Percentiles rank a stretch among this genome's conserved stretches.
Conservation (phyloP, 129 eudicot genomes). For the Flaveria trinervia region DNA sequence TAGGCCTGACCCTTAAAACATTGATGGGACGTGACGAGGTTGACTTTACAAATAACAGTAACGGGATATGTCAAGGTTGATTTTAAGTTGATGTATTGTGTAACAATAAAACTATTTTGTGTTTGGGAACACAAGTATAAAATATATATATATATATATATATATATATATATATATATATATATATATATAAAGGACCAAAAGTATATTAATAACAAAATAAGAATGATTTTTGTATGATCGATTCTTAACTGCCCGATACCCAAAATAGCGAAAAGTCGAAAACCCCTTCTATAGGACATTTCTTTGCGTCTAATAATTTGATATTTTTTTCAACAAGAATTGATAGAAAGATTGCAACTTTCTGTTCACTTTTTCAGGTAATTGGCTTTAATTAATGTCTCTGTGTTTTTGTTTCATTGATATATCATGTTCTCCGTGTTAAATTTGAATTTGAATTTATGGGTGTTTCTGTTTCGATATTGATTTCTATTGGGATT, state of each 20-base stretch:
- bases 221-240: not conserved
- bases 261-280: conserved; percentile 16
- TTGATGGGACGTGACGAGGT: too few relatives aligned
- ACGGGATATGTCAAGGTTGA: too few relatives aligned
- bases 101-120: too few relatives aligned
- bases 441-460: not conserved
- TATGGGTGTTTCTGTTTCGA: not conserved
- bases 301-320: not conserved
- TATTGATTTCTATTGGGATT: not conserved
- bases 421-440: not conserved
- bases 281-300: too few relatives aligned
- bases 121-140: too few relatives aligned
- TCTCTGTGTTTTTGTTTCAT: not conserved
- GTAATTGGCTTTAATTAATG: not conserved
- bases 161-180: too few relatives aligned
- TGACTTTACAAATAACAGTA: too few relatives aligned
- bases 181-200: too few relatives aligned
- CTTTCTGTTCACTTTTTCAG: not conserved
- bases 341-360: not conserved
- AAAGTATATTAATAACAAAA: too few relatives aligned
- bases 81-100: too few relatives aligned
- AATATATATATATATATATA: too few relatives aligned
- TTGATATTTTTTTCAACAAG: conserved; percentile 2
- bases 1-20: too few relatives aligned
- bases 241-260: not conserved